Evolutionary conservation across 805 yeast genomes (phyloP).

Genomic region (Saturnispora sanitii): DNA sequence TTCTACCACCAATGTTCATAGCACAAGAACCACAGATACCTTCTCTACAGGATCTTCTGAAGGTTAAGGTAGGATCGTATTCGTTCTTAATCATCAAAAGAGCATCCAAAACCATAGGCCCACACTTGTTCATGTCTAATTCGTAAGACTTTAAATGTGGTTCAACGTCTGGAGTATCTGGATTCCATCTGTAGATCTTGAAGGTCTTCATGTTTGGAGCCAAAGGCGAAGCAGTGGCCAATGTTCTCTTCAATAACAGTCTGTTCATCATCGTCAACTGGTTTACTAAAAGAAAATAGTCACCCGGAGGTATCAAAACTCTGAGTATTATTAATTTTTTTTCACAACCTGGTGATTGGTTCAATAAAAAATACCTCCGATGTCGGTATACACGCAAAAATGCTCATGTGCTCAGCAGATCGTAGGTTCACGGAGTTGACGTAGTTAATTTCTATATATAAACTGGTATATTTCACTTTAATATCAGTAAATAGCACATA

Average conservation of each 20-base stretch:
- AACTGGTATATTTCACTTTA: too few species aligned
- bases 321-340: too few species aligned
- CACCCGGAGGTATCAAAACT: too few species aligned
- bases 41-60: conserved; percentile 98
- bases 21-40: conserved; percentile 99
- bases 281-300: neutral
- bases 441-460: too few species aligned
- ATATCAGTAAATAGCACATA: too few species aligned
- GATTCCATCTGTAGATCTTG: conserved; percentile 96
- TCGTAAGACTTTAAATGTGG: conserved; percentile 79
- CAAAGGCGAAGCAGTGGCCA: conserved; percentile 43
- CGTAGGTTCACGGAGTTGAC: too few species aligned
- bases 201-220: conserved; percentile 60
- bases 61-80: conserved; percentile 89
- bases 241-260: conserved; percentile 16
- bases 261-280: neutral
- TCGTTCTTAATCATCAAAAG: conserved; percentile 90
- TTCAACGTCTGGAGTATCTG: conserved; percentile 88
- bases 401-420: too few species aligned
- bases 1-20: conserved; percentile 97
- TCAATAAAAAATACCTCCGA: too few species aligned
- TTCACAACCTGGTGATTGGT: too few species aligned
- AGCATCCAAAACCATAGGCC: conserved; percentile 98
- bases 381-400: too few species aligned
- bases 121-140: conserved; percentile 82